Evolutionary conservation across 2,329 filamentous ascomycete genomes (phyloP), one percentile per base, ranked within the genome.

Genomic region (Pseudocercospora pini-densiflorae): DNA sequence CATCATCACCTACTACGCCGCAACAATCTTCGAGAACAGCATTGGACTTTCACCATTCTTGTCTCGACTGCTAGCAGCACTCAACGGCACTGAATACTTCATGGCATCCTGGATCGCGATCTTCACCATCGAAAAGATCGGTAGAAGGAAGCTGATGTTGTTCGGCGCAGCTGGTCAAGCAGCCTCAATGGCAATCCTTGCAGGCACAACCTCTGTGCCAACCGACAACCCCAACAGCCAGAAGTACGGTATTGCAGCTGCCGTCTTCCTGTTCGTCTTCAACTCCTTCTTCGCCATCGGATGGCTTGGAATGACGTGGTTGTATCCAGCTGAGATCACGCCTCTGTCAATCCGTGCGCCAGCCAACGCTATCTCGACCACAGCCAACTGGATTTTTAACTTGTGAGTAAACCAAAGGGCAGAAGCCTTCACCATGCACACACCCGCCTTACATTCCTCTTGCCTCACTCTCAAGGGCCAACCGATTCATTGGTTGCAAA

Each of bases 101-200:
- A 62, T 85, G 36, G 76, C 76, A 2, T 86, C 83, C 2, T 81
- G 80, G 74, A 73, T 86, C 24, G 81, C 84, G 2, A 80, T 86
- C 47, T 84, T 84, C 68, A 81, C 81, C 7, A 82, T 85, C 66
- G 83, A 85, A 68, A 79, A 78, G 49, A 78, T 84, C 59, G 83
- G 83, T 19, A 80, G 91, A 27, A 85, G 91, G 14, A 86, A 87
- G 73, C 84, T 93, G 68, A 92, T 93, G 89, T 79, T 93, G 16
- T 87, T 92, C 68, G 90, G 90, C 62, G 87, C 88, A 1, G 60
- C 60, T 24, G 72, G 73, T 21, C 71, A 72, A 64, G 64, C 67
- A 6, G 23, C 60, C 5, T 78, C 73, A 0, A 78, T 77, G 76
- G 71, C 70, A 5, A 67, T 78, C 8, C 65, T 77, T 4, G 76